Percentiles rank a stretch among this genome's conserved stretches.
Evolutionary conservation across 2,329 filamentous ascomycete species (phyloP).

Genomic region (Beauveria bassiana): DNA sequence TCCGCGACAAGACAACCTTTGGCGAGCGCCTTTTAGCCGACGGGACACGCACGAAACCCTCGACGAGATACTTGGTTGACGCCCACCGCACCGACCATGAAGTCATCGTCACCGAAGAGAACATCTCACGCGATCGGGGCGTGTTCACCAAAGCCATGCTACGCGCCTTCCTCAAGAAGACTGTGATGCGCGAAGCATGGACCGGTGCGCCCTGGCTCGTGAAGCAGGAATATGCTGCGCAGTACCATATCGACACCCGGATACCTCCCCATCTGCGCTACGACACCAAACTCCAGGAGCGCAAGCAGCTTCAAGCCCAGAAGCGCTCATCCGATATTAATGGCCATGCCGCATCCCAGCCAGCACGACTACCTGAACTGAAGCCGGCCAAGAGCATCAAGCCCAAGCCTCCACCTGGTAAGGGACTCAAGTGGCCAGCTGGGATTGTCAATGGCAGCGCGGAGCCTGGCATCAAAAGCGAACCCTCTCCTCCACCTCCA

Average conservation of each 20-base stretch:
- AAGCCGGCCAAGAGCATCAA: conserved; percentile 41
- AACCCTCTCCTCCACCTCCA: conserved; percentile 38
- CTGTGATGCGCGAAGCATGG: conserved; percentile 86
- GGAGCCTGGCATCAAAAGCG: conserved; percentile 19
- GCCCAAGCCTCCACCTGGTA: conserved; percentile 38
- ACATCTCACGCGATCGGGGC: conserved; percentile 81
- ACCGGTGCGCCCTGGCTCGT: conserved; percentile 96
- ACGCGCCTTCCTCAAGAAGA: conserved; percentile 89
- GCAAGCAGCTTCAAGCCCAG: conserved; percentile 63
- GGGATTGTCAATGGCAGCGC: conserved; percentile 26
- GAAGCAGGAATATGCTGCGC: conserved; percentile 73
- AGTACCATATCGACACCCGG: conserved; percentile 80
- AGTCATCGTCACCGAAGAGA: conserved; percentile 69
- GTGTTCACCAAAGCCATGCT: conserved; percentile 92
- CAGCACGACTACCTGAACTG: conserved; percentile 59
- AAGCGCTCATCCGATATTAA: conserved; percentile 50
- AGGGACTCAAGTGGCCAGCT: conserved; percentile 52
- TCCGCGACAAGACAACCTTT: conserved; percentile 81
- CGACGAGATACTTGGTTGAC: conserved; percentile 74
- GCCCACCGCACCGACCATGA: conserved; percentile 64
- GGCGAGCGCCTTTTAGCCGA: conserved; percentile 52
- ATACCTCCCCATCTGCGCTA: conserved; percentile 77
- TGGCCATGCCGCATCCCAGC: conserved; percentile 25
- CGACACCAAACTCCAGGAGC: conserved; percentile 69
- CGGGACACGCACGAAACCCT: conserved; percentile 61